These are phyloP conservation scores for Argentina anserina DNA, from an alignment of 306 rosid species.

Conservation along the genomic window DNA sequence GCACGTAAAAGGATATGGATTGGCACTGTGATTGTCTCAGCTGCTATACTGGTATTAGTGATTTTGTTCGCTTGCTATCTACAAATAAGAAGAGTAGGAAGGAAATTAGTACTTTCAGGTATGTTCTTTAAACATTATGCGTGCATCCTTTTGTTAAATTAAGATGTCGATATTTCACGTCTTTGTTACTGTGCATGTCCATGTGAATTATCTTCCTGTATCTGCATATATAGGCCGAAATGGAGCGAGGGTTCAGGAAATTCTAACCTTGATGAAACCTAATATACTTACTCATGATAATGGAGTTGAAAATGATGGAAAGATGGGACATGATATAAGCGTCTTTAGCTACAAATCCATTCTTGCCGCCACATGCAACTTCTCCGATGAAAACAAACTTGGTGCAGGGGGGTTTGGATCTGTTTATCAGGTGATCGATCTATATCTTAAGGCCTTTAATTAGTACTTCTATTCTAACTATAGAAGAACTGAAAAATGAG, in stretches of 20 bases:
- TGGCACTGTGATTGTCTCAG: not conserved
- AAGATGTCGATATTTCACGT: not conserved
- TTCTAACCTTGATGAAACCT: not conserved
- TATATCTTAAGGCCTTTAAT: not conserved
- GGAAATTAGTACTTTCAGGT: conserved; percentile 16
- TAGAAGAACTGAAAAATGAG: not conserved
- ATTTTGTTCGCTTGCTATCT: not conserved
- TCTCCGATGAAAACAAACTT: conserved; percentile 9
- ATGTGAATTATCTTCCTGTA: not conserved
- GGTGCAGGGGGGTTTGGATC: conserved; percentile 13
- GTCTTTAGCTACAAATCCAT: conserved; percentile 21
- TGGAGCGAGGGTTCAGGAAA: not conserved
- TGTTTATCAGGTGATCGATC: conserved; percentile 2
- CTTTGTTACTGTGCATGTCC: not conserved
- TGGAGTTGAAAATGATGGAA: conserved; percentile 11
- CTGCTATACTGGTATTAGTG: not conserved
- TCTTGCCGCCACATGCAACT: not conserved
- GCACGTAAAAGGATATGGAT: conserved; percentile 5
- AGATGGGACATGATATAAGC: conserved; percentile 9
- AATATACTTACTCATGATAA: not conserved
- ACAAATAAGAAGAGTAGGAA: not conserved
- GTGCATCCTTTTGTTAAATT: not conserved
- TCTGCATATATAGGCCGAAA: not conserved
- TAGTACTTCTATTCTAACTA: too few species aligned
- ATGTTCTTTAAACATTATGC: not conserved